Conservation (phyloP, 2,329 filamentous ascomycete genomes). For the Penicillium psychrosexuale region DNA sequence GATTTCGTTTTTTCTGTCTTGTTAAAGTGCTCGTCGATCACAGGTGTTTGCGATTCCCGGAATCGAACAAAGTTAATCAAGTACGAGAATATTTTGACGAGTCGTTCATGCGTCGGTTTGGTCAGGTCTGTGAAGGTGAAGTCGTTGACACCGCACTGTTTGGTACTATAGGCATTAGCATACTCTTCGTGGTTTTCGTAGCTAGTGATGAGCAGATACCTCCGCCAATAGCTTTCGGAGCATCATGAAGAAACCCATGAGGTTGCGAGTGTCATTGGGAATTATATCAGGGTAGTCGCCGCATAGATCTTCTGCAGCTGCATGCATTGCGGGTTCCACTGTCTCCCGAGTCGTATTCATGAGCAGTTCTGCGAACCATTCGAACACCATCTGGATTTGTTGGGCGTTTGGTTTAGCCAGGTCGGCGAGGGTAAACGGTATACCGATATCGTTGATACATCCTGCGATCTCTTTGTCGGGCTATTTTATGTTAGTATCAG, state of each 20-base stretch:
- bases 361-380: constrained; percentile 92
- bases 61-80: constrained; percentile 99
- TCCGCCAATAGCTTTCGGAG: constrained; percentile 73
- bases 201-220: constrained; percentile 32
- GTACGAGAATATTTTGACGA: constrained; percentile 95
- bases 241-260: constrained; percentile 93
- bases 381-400: constrained; percentile 95
- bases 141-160: constrained; percentile 81
- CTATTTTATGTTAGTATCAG: constrained; percentile 34
- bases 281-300: constrained; percentile 81
- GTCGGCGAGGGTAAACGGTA: constrained; percentile 80
- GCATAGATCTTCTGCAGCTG: constrained; percentile 81
- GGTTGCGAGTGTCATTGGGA: constrained; percentile 80
- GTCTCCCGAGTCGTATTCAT: constrained; percentile 92
- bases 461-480: constrained; percentile 79
- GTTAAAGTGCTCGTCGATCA: constrained; percentile 93
- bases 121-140: constrained; percentile 92
- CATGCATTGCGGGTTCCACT: constrained; percentile 91
- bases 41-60: constrained; percentile 81
- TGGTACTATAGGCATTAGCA: neutral
- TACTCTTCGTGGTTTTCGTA: neutral
- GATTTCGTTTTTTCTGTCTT: constrained; percentile 81
- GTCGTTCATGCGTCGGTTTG: constrained; percentile 80
- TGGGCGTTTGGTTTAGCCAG: constrained; percentile 90
- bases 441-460: constrained; percentile 95